Base-by-base conservation (phyloP, 257 asterid genomes). In the Apocynum venetum region DNA sequence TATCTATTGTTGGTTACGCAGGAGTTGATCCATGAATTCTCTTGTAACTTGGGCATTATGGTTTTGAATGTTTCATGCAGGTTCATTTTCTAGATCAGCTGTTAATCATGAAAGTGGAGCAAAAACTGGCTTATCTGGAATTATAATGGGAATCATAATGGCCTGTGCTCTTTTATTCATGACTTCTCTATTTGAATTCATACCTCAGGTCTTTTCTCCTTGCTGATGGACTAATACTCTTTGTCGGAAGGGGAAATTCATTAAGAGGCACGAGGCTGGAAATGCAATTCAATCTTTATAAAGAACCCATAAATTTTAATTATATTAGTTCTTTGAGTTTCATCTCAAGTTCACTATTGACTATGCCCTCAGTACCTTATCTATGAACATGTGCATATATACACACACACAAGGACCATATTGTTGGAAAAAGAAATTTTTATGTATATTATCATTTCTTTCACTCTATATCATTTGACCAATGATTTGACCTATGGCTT, bases 31-130 rank as follows among this genome's bases (percentile, higher is more conserved):
- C 55, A 5, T 78, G 76, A 68, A 47, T 80, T 75, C 65, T 53
- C 57, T 66, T 55, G 71, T 55, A 65, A 20, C 7, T 81, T 72
- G 43, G 36, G 81, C 56, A 61, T 71, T 70, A 60, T 72, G 74
- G 61, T 74, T 85, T 63, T 81, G 61, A 56, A 74, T 79, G 41
- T 79, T 49, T 83, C 76, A 13, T 68, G 79, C 87, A 96, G 99
- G 99, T 72, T 96, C 99, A 68, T 96, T 96, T 85, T 96, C 99
- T 61, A 96, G 99, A 87, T 96, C 99, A 76, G 99, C 99, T 9
- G 99, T 96, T 61, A 96, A 96, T 87, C 93, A 96, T 86, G 99
- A 93, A 86, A 90, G 99, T 82, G 99, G 99, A 85, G 99, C 99
- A 80, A 96, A 91, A 88, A 96, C 99, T 51, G 99, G 99, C 77